Conservation (phyloP, 2,329 filamentous ascomycete genomes). For the Paracoccidioides lutzii region DNA sequence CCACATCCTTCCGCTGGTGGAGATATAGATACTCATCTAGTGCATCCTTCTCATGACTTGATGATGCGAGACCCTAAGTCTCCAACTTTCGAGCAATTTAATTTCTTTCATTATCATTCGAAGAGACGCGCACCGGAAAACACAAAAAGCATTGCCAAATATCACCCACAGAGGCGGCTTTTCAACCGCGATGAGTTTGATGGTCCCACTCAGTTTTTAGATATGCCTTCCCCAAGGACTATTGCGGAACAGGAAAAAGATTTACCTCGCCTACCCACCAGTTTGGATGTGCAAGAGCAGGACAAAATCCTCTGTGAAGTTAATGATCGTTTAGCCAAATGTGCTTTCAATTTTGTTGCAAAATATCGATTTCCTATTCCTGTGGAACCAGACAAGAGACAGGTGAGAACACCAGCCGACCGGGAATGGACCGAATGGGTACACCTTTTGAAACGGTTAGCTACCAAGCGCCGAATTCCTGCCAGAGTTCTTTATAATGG, state of each 20-base stretch:
- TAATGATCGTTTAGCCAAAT: constrained; percentile 73
- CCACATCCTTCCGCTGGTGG: constrained; percentile 18
- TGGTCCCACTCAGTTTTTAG: constrained; percentile 70
- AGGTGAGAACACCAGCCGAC: constrained; percentile 60
- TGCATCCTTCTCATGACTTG: constrained; percentile 20
- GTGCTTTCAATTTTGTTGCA: constrained; percentile 80
- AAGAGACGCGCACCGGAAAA: constrained; percentile 22
- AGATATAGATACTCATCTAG: constrained; percentile 22
- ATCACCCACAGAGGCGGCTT: constrained; percentile 46
- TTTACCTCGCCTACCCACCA: constrained; percentile 68
- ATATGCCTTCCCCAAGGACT: constrained; percentile 56
- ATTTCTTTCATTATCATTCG: constrained; percentile 26
- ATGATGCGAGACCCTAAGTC: constrained; percentile 23
- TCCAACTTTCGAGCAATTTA: constrained; percentile 21
- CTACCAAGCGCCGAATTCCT: constrained; percentile 74
- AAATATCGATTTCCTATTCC: constrained; percentile 87
- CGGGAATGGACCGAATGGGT: constrained; percentile 90
- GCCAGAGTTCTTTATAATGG: constrained; percentile 75
- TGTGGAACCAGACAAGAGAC: constrained; percentile 67
- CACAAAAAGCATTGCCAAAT: constrained; percentile 21
- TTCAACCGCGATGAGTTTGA: constrained; percentile 84
- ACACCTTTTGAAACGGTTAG: constrained; percentile 70
- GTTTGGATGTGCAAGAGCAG: constrained; percentile 71
- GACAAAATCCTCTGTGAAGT: constrained; percentile 67
- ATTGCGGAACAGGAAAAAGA: constrained; percentile 67